These are phyloP conservation scores for Exophiala calicioides DNA, from an alignment of 2,329 filamentous ascomycete genomes.

Conservation along the genomic window DNA sequence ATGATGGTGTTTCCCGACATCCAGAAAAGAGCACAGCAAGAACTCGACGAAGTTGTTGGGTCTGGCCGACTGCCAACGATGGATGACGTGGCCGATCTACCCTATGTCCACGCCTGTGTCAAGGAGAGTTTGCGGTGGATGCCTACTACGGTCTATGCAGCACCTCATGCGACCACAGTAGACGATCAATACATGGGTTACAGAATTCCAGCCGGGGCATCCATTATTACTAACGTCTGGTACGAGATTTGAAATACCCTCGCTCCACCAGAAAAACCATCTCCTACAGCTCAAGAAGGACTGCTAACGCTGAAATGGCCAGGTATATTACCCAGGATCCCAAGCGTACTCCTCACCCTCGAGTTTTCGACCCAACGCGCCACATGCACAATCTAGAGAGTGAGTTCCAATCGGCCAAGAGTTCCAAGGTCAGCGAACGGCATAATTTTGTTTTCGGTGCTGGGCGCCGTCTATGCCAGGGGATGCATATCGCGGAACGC, in stretches of 20 bases:
- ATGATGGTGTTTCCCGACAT: conserved; percentile 54
- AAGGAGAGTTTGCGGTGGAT: conserved; percentile 61
- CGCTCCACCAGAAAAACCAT: neutral
- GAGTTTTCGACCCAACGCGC: conserved; percentile 35
- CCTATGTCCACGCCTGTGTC: conserved; percentile 56
- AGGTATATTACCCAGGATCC: conserved; percentile 34
- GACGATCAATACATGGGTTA: conserved; percentile 30
- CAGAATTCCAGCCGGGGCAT: conserved; percentile 26
- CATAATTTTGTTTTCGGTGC: conserved; percentile 35
- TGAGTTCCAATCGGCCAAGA: conserved; percentile 37
- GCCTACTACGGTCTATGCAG: conserved; percentile 36
- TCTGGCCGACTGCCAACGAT: conserved; percentile 48
- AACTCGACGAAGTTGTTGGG: conserved; percentile 54
- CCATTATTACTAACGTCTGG: conserved; percentile 30
- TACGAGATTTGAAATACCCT: too few species aligned
- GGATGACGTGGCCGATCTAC: conserved; percentile 51
- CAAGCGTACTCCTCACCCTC: conserved; percentile 31
- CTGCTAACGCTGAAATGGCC: conserved; percentile 29
- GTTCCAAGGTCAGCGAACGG: conserved; percentile 29
- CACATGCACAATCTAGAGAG: conserved; percentile 33
- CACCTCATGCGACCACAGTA: conserved; percentile 27
- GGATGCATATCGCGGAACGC: conserved; percentile 38
- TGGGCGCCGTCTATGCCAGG: conserved; percentile 37
- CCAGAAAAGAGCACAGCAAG: conserved; percentile 48
- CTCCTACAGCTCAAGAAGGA: conserved; percentile 5